phyloP scores from a whole-genome alignment of 176 grass and related monocot genomes.

The Alopecurus myosuroides region DNA sequence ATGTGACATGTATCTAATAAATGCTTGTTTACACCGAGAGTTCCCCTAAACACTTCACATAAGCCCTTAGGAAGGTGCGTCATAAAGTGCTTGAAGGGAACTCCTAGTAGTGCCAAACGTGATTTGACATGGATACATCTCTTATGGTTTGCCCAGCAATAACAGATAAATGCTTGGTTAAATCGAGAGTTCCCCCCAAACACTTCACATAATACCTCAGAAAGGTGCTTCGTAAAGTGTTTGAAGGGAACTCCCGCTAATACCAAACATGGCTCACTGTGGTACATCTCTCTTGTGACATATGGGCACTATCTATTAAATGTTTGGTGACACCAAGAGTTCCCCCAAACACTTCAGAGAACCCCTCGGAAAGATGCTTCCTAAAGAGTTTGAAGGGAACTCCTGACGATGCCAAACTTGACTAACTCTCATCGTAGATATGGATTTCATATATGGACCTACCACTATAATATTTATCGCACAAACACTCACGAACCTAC shows the following conservation, averaged over 20 bases:
- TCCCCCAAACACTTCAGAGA: constrained; percentile 56
- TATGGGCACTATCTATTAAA: not conserved
- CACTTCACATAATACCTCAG: constrained; percentile 5
- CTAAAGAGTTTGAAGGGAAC: constrained; percentile 55
- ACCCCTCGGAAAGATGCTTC: fast-evolving
- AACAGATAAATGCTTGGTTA: not conserved
- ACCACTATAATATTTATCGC: not conserved
- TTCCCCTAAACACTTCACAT: constrained; percentile 59
- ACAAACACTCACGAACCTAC: not conserved
- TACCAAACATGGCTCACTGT: constrained; percentile 10
- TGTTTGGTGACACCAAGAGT: constrained; percentile 29
- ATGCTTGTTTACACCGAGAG: constrained; percentile 21
- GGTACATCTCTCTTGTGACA: too few species aligned
- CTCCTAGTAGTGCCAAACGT: constrained; percentile 19
- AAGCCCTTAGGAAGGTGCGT: fast-evolving
- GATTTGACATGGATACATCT: not conserved
- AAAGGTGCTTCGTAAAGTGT: too few species aligned
- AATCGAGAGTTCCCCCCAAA: constrained; percentile 42
- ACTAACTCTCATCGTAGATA: not conserved
- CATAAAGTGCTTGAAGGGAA: constrained; percentile 51
- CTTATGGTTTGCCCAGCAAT: too few species aligned
- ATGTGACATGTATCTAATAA: not conserved
- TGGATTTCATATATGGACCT: not conserved
- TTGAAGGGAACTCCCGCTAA: constrained; percentile 32
- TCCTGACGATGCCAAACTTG: constrained; percentile 23